Conservation (phyloP, 2,329 filamentous ascomycete species). For the Pseudonectria buxi region DNA sequence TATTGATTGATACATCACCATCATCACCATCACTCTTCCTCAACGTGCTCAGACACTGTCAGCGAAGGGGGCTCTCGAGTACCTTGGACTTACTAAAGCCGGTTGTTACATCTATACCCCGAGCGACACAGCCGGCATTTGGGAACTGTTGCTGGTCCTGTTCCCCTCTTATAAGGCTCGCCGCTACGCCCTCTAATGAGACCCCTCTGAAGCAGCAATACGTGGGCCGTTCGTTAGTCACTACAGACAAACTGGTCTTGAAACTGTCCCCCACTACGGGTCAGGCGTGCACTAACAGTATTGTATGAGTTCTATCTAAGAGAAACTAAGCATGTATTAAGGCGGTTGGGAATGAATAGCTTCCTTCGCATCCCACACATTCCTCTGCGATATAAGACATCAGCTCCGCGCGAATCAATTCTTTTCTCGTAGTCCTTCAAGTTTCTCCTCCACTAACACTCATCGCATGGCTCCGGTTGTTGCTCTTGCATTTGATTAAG, state of each 20-base stretch:
- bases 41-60: too few relatives aligned
- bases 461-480: constrained; percentile 14
- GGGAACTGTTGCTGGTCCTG: background rate
- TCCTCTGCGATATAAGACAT: background rate
- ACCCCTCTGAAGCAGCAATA: too few relatives aligned
- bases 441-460: constrained; percentile 14
- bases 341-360: constrained; percentile 5
- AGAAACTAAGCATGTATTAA: constrained; percentile 19
- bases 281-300: constrained; percentile 9
- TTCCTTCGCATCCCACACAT: too few relatives aligned
- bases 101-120: too few relatives aligned
- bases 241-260: too few relatives aligned
- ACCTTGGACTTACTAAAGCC: too few relatives aligned
- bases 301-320: constrained; percentile 1
- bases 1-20: constrained; percentile 18
- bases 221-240: too few relatives aligned
- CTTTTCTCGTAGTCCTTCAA: constrained; percentile 8
- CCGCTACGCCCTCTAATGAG: too few relatives aligned
- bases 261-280: too few relatives aligned
- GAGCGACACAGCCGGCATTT: too few relatives aligned
- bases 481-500: constrained; percentile 8
- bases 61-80: background rate
- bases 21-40: too few relatives aligned
- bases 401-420: constrained; percentile 9
- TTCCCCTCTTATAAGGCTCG: background rate